phyloP scores from a whole-genome alignment of 1,139 yeast species.

The Suhomyces chickasaworum region DNA sequence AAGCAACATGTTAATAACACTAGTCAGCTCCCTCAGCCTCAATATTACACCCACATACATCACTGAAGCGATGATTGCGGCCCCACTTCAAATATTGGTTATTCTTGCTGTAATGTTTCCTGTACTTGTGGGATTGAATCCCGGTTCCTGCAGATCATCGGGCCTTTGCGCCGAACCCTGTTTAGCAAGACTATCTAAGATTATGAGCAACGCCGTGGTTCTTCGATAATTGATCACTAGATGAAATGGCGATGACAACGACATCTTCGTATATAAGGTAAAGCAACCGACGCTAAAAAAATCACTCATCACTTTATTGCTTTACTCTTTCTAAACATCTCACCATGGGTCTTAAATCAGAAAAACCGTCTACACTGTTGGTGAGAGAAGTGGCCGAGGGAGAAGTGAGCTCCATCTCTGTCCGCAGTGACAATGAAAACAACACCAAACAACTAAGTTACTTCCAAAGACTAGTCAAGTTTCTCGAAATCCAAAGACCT shows the following conservation, averaged over 20 bases:
- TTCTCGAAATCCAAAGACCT: slow-evolving; percentile 29
- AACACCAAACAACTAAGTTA: slow-evolving; percentile 1
- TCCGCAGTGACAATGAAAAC: slow-evolving; percentile 6
- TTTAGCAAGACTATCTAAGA: not conserved
- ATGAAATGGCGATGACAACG: not conserved
- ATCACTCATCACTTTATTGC: no score
- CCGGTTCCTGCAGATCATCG: not conserved
- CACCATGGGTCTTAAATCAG: not conserved
- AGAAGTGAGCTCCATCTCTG: slow-evolving; percentile 32
- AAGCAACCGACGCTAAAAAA: no score
- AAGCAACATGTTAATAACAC: not conserved
- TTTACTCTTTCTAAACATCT: not conserved
- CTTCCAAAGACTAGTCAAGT: slow-evolving; percentile 7
- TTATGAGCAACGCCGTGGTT: not conserved
- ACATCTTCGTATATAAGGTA: not conserved
- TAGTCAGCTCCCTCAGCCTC: not conserved
- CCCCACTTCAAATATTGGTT: not conserved
- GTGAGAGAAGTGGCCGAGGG: slow-evolving; percentile 39
- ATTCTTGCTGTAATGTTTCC: not conserved
- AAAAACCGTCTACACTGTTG: not conserved
- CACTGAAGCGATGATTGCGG: not conserved
- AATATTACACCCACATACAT: not conserved
- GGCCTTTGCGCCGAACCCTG: not conserved
- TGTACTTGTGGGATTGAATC: not conserved
- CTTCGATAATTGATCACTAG: not conserved